Conservation (phyloP, 1,284 basidiomycete genomes). For the Schizophyllum commune region DNA sequence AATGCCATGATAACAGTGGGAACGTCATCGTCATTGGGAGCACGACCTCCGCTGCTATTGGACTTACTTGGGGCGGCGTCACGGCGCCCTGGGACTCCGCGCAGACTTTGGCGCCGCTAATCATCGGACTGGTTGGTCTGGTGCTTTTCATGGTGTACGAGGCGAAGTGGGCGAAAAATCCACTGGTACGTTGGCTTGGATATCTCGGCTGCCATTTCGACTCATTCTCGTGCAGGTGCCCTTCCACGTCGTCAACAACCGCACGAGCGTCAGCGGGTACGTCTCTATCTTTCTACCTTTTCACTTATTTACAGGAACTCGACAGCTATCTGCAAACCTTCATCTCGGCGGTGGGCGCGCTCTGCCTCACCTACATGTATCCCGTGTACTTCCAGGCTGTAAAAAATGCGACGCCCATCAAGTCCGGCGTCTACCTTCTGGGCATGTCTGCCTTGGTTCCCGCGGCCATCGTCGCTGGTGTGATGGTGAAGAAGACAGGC, state of each 20-base stretch:
- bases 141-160: conserved; percentile 25
- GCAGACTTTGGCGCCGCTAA: conserved; percentile 32
- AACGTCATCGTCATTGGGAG: conserved; percentile 27
- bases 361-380: background rate
- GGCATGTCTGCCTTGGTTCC: conserved; percentile 24
- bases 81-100: conserved; percentile 31
- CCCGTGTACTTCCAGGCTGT: conserved; percentile 31
- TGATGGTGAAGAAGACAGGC: conserved; percentile 1
- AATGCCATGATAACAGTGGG: conserved; percentile 21
- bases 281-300: background rate
- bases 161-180: conserved; percentile 13
- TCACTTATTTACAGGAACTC: background rate
- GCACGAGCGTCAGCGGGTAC: conserved; percentile 16
- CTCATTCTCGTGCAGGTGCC: background rate
- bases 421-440: conserved; percentile 32
- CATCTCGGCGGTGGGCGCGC: background rate
- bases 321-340: background rate
- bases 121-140: conserved; percentile 29
- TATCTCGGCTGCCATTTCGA: background rate
- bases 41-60: conserved; percentile 25
- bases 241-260: background rate
- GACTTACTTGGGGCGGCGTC: conserved; percentile 33
- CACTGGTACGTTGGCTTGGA: conserved; percentile 12
- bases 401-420: conserved; percentile 27
- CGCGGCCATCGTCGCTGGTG: conserved; percentile 21